A percentile compares a stretch with the other conserved stretches of the same genome.
These are phyloP conservation scores for Raphanus hybrid DNA, from an alignment of 441 rosid species.

Conservation along the genomic window DNA sequence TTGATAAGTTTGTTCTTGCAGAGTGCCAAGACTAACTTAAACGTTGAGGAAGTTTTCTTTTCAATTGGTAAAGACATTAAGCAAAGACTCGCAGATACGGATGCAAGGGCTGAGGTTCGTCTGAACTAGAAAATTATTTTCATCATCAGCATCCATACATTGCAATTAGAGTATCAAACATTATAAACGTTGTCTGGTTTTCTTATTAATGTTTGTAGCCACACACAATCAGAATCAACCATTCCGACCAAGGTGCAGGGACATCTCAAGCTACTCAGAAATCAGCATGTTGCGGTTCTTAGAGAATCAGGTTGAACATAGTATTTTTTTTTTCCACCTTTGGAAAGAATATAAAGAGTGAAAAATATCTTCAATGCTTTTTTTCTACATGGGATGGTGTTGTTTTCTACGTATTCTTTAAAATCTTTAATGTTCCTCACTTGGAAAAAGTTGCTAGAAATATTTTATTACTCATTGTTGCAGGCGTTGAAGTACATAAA, in stretches of 20 bases:
- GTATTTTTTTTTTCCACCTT: neutral
- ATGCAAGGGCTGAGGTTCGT: slow-evolving; percentile 69
- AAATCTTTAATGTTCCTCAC: neutral
- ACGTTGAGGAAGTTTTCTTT: slow-evolving; percentile 93
- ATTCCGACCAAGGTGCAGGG: slow-evolving; percentile 65
- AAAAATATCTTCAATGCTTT: neutral
- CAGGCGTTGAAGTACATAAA: neutral
- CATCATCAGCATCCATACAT: slow-evolving; percentile 1
- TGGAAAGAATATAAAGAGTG: neutral
- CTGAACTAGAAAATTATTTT: neutral
- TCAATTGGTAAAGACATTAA: slow-evolving; percentile 85
- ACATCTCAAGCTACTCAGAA: slow-evolving; percentile 64
- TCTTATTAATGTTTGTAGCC: slow-evolving; percentile 59
- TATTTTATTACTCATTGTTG: slow-evolving; percentile 1
- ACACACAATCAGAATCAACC: slow-evolving; percentile 88
- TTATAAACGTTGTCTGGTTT: neutral
- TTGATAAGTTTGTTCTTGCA: slow-evolving; percentile 40
- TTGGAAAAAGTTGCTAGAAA: neutral
- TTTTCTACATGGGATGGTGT: slow-evolving; percentile 15
- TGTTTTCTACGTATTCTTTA: slow-evolving; percentile 25
- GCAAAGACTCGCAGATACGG: slow-evolving; percentile 84
- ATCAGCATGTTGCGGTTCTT: slow-evolving; percentile 86
- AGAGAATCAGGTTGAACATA: slow-evolving; percentile 15
- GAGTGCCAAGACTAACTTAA: slow-evolving; percentile 89
- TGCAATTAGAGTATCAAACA: slow-evolving; percentile 7